Conservation (phyloP, 148 eudicot genomes). For the Cornus florida region DNA sequence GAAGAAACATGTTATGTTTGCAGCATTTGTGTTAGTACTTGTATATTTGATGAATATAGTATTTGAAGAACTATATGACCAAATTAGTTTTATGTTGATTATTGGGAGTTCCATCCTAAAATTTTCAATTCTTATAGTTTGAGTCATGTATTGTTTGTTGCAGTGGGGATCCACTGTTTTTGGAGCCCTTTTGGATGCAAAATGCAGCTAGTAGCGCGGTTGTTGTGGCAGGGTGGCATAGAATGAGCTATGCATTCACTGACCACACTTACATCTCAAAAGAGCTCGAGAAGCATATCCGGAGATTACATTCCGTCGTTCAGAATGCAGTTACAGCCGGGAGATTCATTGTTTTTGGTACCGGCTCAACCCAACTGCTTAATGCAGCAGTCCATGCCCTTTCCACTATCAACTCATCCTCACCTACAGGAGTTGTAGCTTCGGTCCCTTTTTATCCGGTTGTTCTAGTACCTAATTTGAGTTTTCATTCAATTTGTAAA, state of each 20-base stretch:
- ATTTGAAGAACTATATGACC: background rate
- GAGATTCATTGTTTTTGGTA: conserved; percentile 7
- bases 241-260: background rate
- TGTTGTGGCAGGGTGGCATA: conserved; percentile 10
- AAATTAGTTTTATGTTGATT: background rate
- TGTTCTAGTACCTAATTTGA: background rate
- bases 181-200: conserved; percentile 28
- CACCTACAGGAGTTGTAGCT: conserved; percentile 26
- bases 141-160: background rate
- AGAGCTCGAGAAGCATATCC: conserved; percentile 12
- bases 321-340: conserved; percentile 15
- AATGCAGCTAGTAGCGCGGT: conserved; percentile 7
- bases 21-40: no score
- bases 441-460: conserved; percentile 42
- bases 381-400: conserved; percentile 26
- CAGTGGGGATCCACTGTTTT: conserved; percentile 23
- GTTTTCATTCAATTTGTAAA: background rate
- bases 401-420: conserved; percentile 13
- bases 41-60: no score
- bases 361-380: conserved; percentile 23
- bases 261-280: background rate
- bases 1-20: background rate
- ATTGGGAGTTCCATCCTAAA: background rate
- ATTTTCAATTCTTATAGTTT: no score
- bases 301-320: background rate